Percentiles rank a stretch among this genome's conserved stretches.
phyloP scores from a whole-genome alignment of 495 filamentous ascomycete genomes.

The Lasiosphaeria ovina region DNA sequence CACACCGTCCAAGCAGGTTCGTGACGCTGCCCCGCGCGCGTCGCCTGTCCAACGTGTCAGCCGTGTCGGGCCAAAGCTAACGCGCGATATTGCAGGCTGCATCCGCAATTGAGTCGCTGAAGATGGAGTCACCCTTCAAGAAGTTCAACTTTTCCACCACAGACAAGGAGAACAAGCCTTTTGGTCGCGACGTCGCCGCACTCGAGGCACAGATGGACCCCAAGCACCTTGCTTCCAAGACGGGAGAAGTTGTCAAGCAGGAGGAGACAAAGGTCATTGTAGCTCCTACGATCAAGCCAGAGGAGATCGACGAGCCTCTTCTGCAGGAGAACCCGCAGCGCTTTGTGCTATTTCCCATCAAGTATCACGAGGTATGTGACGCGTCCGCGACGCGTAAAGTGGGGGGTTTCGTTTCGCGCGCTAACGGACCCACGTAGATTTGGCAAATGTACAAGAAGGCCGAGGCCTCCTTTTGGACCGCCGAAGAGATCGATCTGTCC shows the following conservation, averaged over 20 bases:
- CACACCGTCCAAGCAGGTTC: constrained; percentile 85
- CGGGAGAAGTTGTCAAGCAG: constrained; percentile 11
- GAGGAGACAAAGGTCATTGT: constrained; percentile 46
- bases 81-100: constrained; percentile 60
- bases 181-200: constrained; percentile 54
- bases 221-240: constrained; percentile 32
- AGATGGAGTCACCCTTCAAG: constrained; percentile 92
- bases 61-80: constrained; percentile 34
- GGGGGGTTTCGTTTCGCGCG: constrained; percentile 31
- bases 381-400: constrained; percentile 67
- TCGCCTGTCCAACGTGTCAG: constrained; percentile 14
- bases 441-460: constrained; percentile 99
- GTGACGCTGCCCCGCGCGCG: constrained; percentile 28
- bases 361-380: constrained; percentile 94
- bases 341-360: constrained; percentile 98
- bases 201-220: constrained; percentile 56
- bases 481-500: constrained; percentile 97
- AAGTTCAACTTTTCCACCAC: constrained; percentile 71
- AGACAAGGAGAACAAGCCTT: constrained; percentile 81
- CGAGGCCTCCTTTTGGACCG: constrained; percentile 99
- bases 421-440: constrained; percentile 58
- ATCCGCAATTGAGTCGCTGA: constrained; percentile 79
- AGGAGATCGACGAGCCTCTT: constrained; percentile 83
- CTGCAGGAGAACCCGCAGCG: constrained; percentile 94
- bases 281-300: constrained; percentile 61